A percentile compares a stretch with the other conserved stretches of the same genome.
Evolutionary conservation across 164 flowering plant species (phyloP).

Genomic region (Magnolia changhungtana): DNA sequence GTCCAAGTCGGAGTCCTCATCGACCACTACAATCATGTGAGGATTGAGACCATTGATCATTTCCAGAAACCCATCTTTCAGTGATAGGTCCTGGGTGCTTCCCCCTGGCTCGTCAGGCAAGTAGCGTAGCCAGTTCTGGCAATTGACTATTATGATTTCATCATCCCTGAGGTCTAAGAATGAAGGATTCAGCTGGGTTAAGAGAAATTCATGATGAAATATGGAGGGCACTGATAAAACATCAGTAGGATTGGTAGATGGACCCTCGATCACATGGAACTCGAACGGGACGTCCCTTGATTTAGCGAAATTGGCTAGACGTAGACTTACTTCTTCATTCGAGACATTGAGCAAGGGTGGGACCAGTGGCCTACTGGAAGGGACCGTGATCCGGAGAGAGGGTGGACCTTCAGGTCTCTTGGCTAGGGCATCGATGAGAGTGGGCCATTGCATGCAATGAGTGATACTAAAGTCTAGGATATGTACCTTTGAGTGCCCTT

Average conservation of each 20-base stretch:
- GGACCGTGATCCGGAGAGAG: conserved; percentile 54
- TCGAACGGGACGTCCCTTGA: conserved; percentile 61
- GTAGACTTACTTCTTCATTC: conserved; percentile 55
- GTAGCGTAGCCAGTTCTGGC: conserved; percentile 71
- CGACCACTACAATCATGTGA: conserved; percentile 43
- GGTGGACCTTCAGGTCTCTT: conserved; percentile 67
- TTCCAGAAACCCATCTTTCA: conserved; percentile 46
- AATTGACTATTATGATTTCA: conserved; percentile 63
- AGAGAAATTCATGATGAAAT: conserved; percentile 39
- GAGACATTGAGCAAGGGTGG: conserved; percentile 69
- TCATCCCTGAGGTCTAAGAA: conserved; percentile 43
- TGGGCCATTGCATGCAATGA: conserved; percentile 92
- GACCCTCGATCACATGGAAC: conserved; percentile 40
- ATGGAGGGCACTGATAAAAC: conserved; percentile 9
- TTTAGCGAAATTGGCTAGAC: conserved; percentile 64
- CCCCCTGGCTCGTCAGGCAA: conserved; percentile 41
- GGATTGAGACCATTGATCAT: conserved; percentile 50
- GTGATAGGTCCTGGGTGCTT: conserved; percentile 12
- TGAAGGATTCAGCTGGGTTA: conserved; percentile 39
- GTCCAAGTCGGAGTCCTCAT: conserved; percentile 64
- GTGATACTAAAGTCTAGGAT: conserved; percentile 74
- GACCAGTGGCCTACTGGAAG: conserved; percentile 52
- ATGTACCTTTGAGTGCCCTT: conserved; percentile 52
- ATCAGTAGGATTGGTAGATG: conserved; percentile 9
- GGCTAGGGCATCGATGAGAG: conserved; percentile 71